Evolutionary conservation across 805 yeast species (phyloP), one percentile per base, ranked within the genome.

Genomic region (Saccharomycopsis synnaedendra): DNA sequence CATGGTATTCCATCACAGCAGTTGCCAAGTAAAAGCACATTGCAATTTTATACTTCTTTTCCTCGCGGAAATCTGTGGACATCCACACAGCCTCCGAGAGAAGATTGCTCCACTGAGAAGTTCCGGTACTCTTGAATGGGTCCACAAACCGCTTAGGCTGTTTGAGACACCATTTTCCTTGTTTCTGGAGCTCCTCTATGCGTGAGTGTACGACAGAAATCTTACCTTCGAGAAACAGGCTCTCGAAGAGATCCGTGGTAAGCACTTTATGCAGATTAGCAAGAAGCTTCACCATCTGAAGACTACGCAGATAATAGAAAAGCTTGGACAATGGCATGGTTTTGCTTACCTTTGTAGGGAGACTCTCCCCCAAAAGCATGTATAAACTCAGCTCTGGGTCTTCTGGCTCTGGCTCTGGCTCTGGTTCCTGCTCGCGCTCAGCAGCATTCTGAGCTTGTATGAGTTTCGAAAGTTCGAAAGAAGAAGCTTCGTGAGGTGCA

Each of bases 171-270:
- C 98, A 93, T 57, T 85, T 80, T 2, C 85, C 84, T 49, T 82
- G 82, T 42, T 95, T 70, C 61, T 87, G 86, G 53, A 93, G 70
- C 61, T 90, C 97, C 59, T 90, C 97, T 42, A 93, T 89, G 52
- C 97, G 71, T 1, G 94, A 83, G 57, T 87, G 84, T 19, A 87
- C 78, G 7, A 88, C 96, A 0, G 95, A 85, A 3, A 90, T 80
- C 60, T 89, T 84, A 3, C 96, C 96, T 60, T 93, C 98, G 9
- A 86, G 75, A 34, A 89, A 67, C 0, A 95, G 85, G 57, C 83
- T 76, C 58, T 87, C 95, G 64, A 78, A 93, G 48, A 85, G 78
- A 45, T 86, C 90, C 0, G 97, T 85, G 33, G 88, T 78, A 37
- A 90, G 68, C 0, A 85, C 81, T 59, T 93, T 93, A 58, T 89